Evolutionary conservation across 805 yeast genomes (phyloP), one percentile per base, ranked within the genome.

Genomic region (Lachancea sp.): DNA sequence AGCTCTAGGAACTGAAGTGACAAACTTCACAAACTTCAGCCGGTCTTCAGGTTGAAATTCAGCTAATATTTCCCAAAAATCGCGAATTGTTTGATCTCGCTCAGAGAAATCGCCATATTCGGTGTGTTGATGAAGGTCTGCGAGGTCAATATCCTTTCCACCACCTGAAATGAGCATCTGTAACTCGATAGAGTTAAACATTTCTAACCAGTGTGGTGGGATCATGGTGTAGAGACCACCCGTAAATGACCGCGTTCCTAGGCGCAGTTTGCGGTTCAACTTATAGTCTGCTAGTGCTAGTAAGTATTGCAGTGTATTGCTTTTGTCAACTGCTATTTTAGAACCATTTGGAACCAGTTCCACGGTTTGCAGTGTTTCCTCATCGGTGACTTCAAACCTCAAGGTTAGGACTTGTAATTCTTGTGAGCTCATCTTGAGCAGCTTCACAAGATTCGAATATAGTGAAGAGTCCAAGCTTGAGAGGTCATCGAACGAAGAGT

Each of bases 1-100:
- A 0, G 95, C 96, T 45, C 89, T 73, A 1, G 96, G 81, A 1
- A 87, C 95, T 0, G 96, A 83, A 0, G 97, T 92, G 20, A 86
- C 96, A 65, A 90, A 92, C 56, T 85, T 85, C 20, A 92, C 63
- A 41, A 92, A 72, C 37, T 75, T 73, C 16, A 77, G 69, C 46
- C 77, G 69, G 41, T 87, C 85, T n/a, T 70, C 72, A 2, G 73
- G 65, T 1, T 69, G 57, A 71, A 87, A 74, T 45, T 85, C 95
- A 3, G 67, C 67, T 5, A 92, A 68, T 5, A 87, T 78, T 43
- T 79, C 78, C 89, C 96, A 88, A 48, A 92, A 76, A 43, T 75
- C 65, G 13, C 43, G 44, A 2, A 90, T 67, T 0, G 95, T 86
- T n/a, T 55, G 44, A 54, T 80, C 85, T 3, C 58, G 58, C 8